Evolutionary conservation across 1,284 basidiomycete species (phyloP), one percentile per base, ranked within the genome.

Genomic region (Stereum hirsutum): DNA sequence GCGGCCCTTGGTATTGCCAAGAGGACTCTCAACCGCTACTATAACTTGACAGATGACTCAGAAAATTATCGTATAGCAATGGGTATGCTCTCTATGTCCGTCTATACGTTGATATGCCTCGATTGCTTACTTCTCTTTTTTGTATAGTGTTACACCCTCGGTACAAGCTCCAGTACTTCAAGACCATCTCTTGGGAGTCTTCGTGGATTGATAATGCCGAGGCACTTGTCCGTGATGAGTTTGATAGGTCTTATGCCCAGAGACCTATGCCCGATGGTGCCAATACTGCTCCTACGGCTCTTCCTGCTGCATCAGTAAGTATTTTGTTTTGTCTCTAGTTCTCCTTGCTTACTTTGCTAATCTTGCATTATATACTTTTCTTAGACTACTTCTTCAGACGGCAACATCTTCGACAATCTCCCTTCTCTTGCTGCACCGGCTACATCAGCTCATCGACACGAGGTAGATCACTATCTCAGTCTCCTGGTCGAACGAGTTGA

Each of bases 141-240:
- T 28, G 21, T 12, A 51, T 47, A 64, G 62, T 64, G 6, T 44
- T 63, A 0, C 57, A 65, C 34, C 61, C 60, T 1, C 23, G 37
- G 0, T 47, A 59, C 49, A 65, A 64, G 36, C 47, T 62, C 0
- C 15, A 48, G 0, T 65, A 64, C 42, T 65, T 64, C 48, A 42
- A 45, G 14, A 15, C 46, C 0, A 51, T 50, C 1, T 37, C 45
- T 2, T 63, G 63, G 62, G 41, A 48, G 10, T 12, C 34, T 2
- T 52, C 54, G 6, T 62, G 58, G 60, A 57, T 60, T 21, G 19
- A 49, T 0, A 50, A 48, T 1, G 54, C 59, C 0, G 28, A 50
- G n/a, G n/a, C 41, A 5, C 42, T 62, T 14, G 27, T 50, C 5
- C 24, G 32, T 1, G 32, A 42, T 6, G 42, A 50, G 31, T 56